Evolutionary conservation across 2,329 filamentous ascomycete genomes (phyloP).

Genomic region (Stylonectria norvegica): DNA sequence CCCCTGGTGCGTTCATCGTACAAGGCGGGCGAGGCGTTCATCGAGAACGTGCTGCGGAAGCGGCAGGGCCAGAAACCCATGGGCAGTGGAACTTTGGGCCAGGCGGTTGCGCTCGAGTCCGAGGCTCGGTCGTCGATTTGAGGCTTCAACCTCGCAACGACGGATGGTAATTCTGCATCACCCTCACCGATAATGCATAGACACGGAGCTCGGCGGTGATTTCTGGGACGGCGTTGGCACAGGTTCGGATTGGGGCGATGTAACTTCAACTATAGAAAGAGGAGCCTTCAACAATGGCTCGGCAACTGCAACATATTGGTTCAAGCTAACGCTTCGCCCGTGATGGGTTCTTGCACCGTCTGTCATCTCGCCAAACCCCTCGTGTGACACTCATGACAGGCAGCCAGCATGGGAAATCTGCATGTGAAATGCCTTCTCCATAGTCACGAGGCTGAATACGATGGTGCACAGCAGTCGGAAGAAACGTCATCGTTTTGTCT

Average conservation of each 20-base stretch:
- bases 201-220: conserved; percentile 15
- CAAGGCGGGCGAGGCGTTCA: conserved; percentile 97
- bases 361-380: too few relatives aligned
- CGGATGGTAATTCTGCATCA: conserved; percentile 3
- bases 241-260: conserved; percentile 17
- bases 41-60: conserved; percentile 96
- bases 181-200: conserved; percentile 7
- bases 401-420: too few relatives aligned
- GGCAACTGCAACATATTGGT: too few relatives aligned
- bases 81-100: conserved; percentile 33
- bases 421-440: too few relatives aligned
- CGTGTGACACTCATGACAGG: too few relatives aligned
- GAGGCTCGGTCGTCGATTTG: conserved; percentile 24
- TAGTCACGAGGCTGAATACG: too few relatives aligned
- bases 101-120: conserved; percentile 39
- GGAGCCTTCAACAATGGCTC: conserved; percentile 29
- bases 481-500: too few relatives aligned
- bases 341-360: conserved; percentile 8
- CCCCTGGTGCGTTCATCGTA: conserved; percentile 92
- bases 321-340: neutral
- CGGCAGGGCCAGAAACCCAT: conserved; percentile 49
- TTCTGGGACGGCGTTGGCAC: conserved; percentile 27
- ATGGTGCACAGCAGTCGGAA: too few relatives aligned
- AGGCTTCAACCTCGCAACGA: neutral
- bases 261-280: conserved; percentile 28